Evolutionary conservation across 2,329 filamentous ascomycete species (phyloP).

Genomic region (Stagonosporopsis vannaccii): DNA sequence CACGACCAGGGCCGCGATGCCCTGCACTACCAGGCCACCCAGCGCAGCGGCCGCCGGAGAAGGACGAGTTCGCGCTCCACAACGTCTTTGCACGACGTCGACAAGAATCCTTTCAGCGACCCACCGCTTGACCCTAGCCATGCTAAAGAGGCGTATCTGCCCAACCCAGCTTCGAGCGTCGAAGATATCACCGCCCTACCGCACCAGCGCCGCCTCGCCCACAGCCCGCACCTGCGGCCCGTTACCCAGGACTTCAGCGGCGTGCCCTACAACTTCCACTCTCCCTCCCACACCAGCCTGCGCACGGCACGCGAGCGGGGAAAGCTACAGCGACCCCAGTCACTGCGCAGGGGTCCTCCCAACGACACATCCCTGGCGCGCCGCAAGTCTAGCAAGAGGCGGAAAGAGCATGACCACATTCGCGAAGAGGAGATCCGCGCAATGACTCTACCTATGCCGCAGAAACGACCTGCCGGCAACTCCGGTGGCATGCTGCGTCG

Average conservation of each 20-base stretch:
- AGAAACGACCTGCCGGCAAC: constrained; percentile 67
- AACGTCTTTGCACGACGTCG: constrained; percentile 40
- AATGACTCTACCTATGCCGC: constrained; percentile 75
- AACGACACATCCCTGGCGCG: constrained; percentile 65
- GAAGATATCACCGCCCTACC: constrained; percentile 60
- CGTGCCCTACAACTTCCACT: constrained; percentile 56
- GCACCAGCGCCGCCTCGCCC: constrained; percentile 47
- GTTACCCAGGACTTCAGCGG: constrained; percentile 50
- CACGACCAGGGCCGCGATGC: constrained; percentile 32
- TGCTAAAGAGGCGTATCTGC: constrained; percentile 27
- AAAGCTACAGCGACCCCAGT: constrained; percentile 57
- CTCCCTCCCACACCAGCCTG: constrained; percentile 47
- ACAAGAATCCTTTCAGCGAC: constrained; percentile 30
- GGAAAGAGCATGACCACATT: constrained; percentile 69
- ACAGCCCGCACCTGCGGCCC: constrained; percentile 58
- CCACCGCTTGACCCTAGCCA: constrained; percentile 29
- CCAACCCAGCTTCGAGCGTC: constrained; percentile 41
- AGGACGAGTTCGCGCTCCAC: constrained; percentile 44
- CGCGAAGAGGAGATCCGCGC: constrained; percentile 88
- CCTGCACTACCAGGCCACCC: constrained; percentile 34
- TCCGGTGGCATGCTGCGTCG: constrained; percentile 67
- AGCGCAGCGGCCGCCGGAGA: constrained; percentile 40
- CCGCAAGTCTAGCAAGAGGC: constrained; percentile 76
- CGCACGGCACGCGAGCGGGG: constrained; percentile 50
- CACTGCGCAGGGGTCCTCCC: constrained; percentile 64